phyloP scores from a whole-genome alignment of 1,284 basidiomycete genomes.

The Meira nashicola region DNA sequence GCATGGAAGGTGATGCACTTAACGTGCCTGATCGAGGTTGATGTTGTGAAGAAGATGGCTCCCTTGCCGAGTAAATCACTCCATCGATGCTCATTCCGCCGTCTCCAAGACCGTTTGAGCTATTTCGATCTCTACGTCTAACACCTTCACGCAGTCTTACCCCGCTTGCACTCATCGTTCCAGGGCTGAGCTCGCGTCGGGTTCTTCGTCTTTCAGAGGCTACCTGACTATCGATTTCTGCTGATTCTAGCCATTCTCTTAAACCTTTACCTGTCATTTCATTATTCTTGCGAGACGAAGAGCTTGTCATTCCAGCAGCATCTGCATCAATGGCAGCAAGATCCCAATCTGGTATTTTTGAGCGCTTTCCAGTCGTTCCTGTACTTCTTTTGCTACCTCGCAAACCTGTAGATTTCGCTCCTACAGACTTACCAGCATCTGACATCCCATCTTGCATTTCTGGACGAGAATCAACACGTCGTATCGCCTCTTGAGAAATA shows the following conservation, averaged over 20 bases:
- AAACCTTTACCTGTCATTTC: neutral
- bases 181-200: neutral
- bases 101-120: too few relatives aligned
- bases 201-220: neutral
- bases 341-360: constrained; percentile 22
- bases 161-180: neutral
- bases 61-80: too few relatives aligned
- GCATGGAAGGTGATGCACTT: too few relatives aligned
- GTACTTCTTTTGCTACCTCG: constrained; percentile 2
- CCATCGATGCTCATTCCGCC: too few relatives aligned
- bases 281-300: neutral
- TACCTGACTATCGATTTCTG: neutral
- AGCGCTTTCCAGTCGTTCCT: constrained; percentile 16
- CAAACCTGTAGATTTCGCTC: constrained; percentile 15
- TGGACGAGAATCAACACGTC: constrained; percentile 7
- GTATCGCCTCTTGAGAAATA: neutral
- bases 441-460: constrained; percentile 10
- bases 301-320: neutral
- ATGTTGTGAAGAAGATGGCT: too few relatives aligned
- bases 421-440: neutral
- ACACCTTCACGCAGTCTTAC: neutral
- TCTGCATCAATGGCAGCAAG: constrained; percentile 23
- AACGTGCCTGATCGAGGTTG: too few relatives aligned
- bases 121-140: too few relatives aligned
- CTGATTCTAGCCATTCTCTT: neutral